Base-by-base conservation (phyloP, 129 eudicot species). In the Flaveria trinervia region DNA sequence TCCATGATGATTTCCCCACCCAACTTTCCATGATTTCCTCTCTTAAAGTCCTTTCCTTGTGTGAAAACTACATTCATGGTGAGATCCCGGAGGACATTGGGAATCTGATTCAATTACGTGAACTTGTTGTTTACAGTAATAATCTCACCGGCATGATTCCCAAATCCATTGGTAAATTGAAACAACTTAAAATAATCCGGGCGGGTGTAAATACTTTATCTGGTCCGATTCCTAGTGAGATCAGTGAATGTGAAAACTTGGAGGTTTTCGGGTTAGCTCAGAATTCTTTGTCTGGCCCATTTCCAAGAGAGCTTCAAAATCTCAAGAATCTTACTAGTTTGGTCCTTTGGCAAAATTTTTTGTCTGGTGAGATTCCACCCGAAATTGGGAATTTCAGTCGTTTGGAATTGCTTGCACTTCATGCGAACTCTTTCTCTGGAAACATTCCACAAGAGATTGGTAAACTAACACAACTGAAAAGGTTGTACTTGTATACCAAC, bases 91-190 rank as follows among this genome's bases (percentile, higher is more conserved):
- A 85, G 74, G 96, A 87, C 49, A 85, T 87, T 80, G 92, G 90
- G 67, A 73, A 87, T 11, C 60, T 92, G 64, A 15, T 61, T 25
- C 76, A 74, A 8, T 87, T 92, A 55, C 86, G 85, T 81, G 97
- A 92, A 87, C 90, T 92, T 80, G 92, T 86, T 66, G 64, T 89
- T 72, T 87, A 92, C 64, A 89, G 96, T 82, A 92, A 89, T 82
- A 92, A 92, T 77, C 89, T 92, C 65, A 92, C 97, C 8, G 97
- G 97, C 68, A 67, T 51, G 57, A 89, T 92, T 23, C 96, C 97
- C 59, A 64, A 83, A 6, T 87, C 97, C 67, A 68, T 89, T 44
- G 84, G 92, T 22, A 77, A 59, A 41, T 54, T 92, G 81, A 80
- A 89, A 75, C 71, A 74, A 59, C 92, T 92, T 71, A 83, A 83